A percentile compares a stretch with the other conserved stretches of the same genome.
These are phyloP conservation scores for Whalleya microplaca DNA, from an alignment of 2,329 filamentous ascomycete genomes.

Conservation along the genomic window DNA sequence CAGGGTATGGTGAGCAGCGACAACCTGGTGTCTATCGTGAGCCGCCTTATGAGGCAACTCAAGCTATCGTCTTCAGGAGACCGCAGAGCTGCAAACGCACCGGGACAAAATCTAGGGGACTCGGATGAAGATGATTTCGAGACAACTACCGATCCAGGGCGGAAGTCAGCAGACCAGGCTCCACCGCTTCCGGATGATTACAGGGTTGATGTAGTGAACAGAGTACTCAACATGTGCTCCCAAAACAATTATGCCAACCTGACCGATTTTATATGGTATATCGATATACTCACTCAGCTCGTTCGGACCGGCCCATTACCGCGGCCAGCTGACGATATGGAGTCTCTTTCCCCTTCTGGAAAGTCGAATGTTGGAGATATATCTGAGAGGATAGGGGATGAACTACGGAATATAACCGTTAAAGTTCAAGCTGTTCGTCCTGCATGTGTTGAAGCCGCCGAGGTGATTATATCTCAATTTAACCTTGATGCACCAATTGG, in stretches of 20 bases:
- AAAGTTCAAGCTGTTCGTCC: conserved; percentile 83
- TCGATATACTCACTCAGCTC: conserved; percentile 85
- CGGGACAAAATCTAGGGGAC: conserved; percentile 45
- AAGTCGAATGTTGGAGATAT: conserved; percentile 50
- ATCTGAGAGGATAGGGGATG: conserved; percentile 75
- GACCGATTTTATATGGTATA: conserved; percentile 95
- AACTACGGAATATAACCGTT: conserved; percentile 88
- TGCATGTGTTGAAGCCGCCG: conserved; percentile 81
- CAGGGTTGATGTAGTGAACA: conserved; percentile 76
- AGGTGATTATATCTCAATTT: conserved; percentile 69
- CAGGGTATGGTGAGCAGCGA: conserved; percentile 92
- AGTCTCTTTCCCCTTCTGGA: conserved; percentile 34
- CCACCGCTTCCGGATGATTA: conserved; percentile 84
- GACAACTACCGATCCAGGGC: conserved; percentile 40
- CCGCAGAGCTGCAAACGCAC: conserved; percentile 50
- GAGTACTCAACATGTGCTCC: conserved; percentile 88
- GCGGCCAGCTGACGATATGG: conserved; percentile 42
- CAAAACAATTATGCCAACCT: conserved; percentile 86
- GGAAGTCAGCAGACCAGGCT: conserved; percentile 44
- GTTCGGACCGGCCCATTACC: conserved; percentile 69
- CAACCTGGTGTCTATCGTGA: conserved; percentile 81
- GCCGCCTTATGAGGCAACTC: conserved; percentile 85
- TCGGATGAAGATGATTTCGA: conserved; percentile 56
- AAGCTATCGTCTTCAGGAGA: conserved; percentile 65
- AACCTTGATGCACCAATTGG: conserved; percentile 55